Evolutionary conservation across 129 eudicot genomes (phyloP), one percentile per base, ranked within the genome.

Genomic region (Ambrosia artemisiifolia): DNA sequence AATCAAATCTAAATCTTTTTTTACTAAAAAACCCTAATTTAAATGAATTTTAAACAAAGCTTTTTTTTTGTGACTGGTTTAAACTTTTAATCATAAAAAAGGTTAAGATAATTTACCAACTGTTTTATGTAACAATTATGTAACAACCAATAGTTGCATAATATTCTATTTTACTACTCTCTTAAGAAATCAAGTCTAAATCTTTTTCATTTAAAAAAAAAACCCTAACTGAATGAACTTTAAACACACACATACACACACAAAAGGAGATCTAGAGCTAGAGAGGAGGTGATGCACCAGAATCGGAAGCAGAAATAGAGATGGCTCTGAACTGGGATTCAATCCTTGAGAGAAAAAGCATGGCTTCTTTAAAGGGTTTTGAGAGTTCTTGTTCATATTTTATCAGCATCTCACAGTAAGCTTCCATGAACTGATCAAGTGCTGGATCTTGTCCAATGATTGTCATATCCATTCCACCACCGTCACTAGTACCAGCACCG

Each of bases 401-500:
- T 0, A 80, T 87, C 43, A 93, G 83, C 98, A 93, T 93, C 82
- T 93, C 98, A 82, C 95, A 93, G 46, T 93, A 93, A 10, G 98
- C 98, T 75, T 93, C 98, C 98, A 93, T 89, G 75, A 93, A 93
- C 48, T 93, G 98, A 85, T 94, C 98, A 51, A 94, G 86, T 28
- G 83, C 84, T 28, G 98, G 98, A 86, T 94, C 98, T 86, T 94
- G 91, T 2, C 96, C 98, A 9, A 87, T 48, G 56, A 73, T 60
- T 62, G 64, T 65, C 53, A 77, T 56, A 66, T 84, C 80, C 35
- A 51, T 16, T 13, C 82, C 80, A 4, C 59, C 76, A 2, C 57
- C 76, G 10, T 73, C 49, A 65, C 75, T 24, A 62, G 67, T 67
- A 55, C 74, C 59, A 35, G 68, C 80, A 51, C 44, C n/a, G 53